A percentile compares a stretch with the other conserved stretches of the same genome.
These are phyloP conservation scores for Nyctanthes arbortristis DNA, from an alignment of 257 asterid species.

Conservation along the genomic window DNA sequence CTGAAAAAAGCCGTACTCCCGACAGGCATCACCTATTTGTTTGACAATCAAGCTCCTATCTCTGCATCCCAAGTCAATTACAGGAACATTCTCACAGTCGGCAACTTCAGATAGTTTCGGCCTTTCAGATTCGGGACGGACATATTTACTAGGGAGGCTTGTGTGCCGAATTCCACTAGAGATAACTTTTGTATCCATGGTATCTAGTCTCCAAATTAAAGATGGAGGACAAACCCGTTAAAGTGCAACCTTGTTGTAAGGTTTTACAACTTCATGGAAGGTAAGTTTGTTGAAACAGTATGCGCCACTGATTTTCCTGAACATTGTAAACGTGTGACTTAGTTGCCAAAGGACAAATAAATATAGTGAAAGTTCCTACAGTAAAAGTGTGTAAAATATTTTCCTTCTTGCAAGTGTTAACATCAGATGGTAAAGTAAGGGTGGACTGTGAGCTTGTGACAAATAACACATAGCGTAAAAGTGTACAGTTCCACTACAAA, in stretches of 20 bases:
- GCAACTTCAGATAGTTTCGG: slow-evolving; percentile 44
- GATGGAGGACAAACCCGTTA: not conserved
- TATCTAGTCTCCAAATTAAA: not conserved
- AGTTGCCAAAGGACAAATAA: not conserved
- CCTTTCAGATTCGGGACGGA: slow-evolving; percentile 57
- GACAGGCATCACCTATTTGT: slow-evolving; percentile 50
- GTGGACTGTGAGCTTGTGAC: not conserved
- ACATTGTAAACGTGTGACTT: not conserved
- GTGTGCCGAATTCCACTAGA: slow-evolving; percentile 43
- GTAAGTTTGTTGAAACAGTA: not conserved
- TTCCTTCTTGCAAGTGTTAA: not conserved
- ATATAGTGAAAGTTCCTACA: too few species aligned
- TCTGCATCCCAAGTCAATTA: slow-evolving; percentile 45
- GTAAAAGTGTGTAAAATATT: not conserved
- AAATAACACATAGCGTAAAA: not conserved
- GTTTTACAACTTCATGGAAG: too few species aligned
- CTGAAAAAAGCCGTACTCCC: slow-evolving; percentile 57
- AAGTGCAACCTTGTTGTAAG: not conserved
- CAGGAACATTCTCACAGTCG: slow-evolving; percentile 40
- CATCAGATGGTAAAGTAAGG: not conserved
- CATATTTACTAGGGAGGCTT: slow-evolving; percentile 45
- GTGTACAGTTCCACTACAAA: not conserved
- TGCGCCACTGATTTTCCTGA: not conserved
- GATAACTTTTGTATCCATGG: slow-evolving; percentile 52
- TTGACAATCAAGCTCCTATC: slow-evolving; percentile 29